A percentile compares a stretch with the other conserved stretches of the same genome.
Evolutionary conservation across 2,329 filamentous ascomycete genomes (phyloP).

Genomic region (Botrytis squamosa): DNA sequence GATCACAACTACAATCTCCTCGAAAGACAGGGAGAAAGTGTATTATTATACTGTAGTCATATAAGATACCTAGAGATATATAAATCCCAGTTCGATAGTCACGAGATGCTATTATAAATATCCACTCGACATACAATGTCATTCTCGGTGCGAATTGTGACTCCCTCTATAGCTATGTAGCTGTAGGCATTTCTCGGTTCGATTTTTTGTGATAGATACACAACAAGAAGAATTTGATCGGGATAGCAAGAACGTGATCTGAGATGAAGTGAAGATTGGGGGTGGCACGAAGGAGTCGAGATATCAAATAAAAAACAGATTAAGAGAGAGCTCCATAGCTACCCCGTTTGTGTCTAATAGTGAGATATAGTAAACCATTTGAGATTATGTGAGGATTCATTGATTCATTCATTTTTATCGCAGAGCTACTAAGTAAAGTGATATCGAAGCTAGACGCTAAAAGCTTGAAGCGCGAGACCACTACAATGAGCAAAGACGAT

Average conservation of each 20-base stretch:
- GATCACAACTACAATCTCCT: neutral
- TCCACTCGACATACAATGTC: neutral
- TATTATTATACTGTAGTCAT: neutral
- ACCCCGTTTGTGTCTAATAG: neutral
- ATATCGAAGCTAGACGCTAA: constrained; percentile 6
- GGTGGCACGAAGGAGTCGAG: neutral
- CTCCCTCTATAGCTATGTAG: neutral
- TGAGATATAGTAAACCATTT: neutral
- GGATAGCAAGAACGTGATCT: neutral
- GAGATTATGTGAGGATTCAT: neutral
- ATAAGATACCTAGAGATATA: too few relatives aligned
- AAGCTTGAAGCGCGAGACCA: neutral
- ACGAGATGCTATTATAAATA: too few relatives aligned
- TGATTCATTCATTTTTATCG: neutral
- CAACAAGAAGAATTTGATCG: neutral
- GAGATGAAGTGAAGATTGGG: neutral
- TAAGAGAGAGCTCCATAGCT: neutral
- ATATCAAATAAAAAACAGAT: neutral
- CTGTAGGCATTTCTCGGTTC: neutral
- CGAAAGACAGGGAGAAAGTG: neutral
- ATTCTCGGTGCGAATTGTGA: neutral
- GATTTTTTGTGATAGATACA: neutral
- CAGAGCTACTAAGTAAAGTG: neutral
- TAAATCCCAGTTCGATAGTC: too few relatives aligned
- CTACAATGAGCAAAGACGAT: neutral